Base-by-base conservation (phyloP, 2,329 filamentous ascomycete species). In the Incumbomyces lentus region DNA sequence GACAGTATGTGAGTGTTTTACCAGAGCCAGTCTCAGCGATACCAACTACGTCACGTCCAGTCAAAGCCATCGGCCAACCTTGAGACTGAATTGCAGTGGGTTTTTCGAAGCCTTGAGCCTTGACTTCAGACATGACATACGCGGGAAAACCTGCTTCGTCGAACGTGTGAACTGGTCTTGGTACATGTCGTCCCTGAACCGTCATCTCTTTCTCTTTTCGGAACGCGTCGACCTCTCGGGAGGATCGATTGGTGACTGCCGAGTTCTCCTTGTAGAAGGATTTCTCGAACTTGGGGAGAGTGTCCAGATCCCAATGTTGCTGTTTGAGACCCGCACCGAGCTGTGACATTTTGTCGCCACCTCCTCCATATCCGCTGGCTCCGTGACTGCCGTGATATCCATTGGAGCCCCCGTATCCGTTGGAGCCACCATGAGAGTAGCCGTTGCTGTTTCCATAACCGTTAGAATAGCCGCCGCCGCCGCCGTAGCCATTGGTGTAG, bases 21-120 rank as follows among this genome's bases (percentile, higher is more conserved):
- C 92, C 92, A 55, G 92, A 98, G 66, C 92, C 92, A 49, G 92
- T 98, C 76, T 98, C 92, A 60, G 92, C 92, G 72, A 98, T 95
- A 81, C 92, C 92, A 61, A 96, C 90, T 51, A 96, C 90, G 66
- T 98, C 92, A 59, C 92, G 90, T 72, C 92, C 92, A 58, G 90
- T 93, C 43, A 98, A 81, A 63, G 92, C 89, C 92, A 96, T 96
- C 53, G 92, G 92, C 92, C 92, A 96, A 54, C 92, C 92, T 67
- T 96, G 92, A 14, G 90, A 93, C 70, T 98, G 92, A 67, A 98
- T 96, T 54, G 92, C 83, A 35, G 92, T 98, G 33, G 92, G 92
- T 46, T 82, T 84, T 52, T 84, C 79, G 70, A 98, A 98, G 37
- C 92, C 92, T 70, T 96, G 90, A 18, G 88, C 86, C 79, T 98